phyloP scores from a whole-genome alignment of 352 stramenopile species.

The Phytophthora podocarpi region DNA sequence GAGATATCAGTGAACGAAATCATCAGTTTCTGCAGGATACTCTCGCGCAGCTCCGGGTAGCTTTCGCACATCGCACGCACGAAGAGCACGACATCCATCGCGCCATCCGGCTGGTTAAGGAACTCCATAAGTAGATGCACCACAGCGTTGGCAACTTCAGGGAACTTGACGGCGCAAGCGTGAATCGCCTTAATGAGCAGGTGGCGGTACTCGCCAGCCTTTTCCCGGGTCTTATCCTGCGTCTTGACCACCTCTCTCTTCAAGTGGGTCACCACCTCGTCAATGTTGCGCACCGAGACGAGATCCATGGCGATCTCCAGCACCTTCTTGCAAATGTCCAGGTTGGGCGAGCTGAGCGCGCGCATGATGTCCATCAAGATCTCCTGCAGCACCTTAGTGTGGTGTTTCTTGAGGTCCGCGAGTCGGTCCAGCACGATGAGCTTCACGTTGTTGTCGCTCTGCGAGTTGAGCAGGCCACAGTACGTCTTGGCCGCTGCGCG shows the following conservation, averaged over 20 bases:
- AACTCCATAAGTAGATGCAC: slow-evolving; percentile 99
- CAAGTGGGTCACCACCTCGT: slow-evolving; percentile 94
- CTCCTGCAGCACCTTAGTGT: slow-evolving; percentile 97
- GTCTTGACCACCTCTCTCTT: slow-evolving; percentile 93
- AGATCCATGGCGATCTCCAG: slow-evolving; percentile 98
- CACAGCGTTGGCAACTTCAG: slow-evolving; percentile 96
- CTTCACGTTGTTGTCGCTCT: slow-evolving; percentile 99
- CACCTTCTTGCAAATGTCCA: slow-evolving; percentile 99
- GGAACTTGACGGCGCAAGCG: slow-evolving; percentile 97
- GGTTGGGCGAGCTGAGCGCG: slow-evolving; percentile 95
- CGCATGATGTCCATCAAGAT: slow-evolving; percentile 99
- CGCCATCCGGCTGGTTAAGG: slow-evolving; percentile 93
- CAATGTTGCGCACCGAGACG: slow-evolving; percentile 97
- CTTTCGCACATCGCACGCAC: slow-evolving; percentile 98
- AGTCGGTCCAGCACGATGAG: slow-evolving; percentile 99
- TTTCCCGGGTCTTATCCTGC: slow-evolving; percentile 92
- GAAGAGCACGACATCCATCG: slow-evolving; percentile 99
- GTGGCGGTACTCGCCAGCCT: slow-evolving; percentile 96
- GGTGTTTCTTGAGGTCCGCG: slow-evolving; percentile 96
- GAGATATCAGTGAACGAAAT: slow-evolving; percentile 94
- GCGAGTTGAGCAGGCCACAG: slow-evolving; percentile 96
- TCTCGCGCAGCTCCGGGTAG: slow-evolving; percentile 93
- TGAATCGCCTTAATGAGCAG: slow-evolving; percentile 99
- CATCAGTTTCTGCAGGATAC: slow-evolving; percentile 95
- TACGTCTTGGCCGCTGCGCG: slow-evolving; percentile 97